These are phyloP conservation scores for Brachypodium distachyon DNA, from an alignment of 202 grass and related monocot genomes.

Conservation along the genomic window DNA sequence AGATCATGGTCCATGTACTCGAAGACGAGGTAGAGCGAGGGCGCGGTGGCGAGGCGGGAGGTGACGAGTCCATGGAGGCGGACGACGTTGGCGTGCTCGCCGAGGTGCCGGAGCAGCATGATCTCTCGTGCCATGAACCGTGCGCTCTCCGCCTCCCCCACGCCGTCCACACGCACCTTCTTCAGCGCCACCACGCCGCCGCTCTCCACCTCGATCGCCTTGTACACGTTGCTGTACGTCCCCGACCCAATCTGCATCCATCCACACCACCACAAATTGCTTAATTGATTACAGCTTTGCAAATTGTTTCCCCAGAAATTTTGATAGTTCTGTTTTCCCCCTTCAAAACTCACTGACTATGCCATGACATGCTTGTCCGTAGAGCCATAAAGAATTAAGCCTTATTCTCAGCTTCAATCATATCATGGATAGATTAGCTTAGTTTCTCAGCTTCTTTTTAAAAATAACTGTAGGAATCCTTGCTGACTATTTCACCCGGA, in stretches of 20 bases:
- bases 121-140: constrained; percentile 93
- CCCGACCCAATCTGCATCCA: constrained; percentile 94
- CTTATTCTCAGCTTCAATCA: no score
- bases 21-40: constrained; percentile 85
- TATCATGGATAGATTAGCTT: no score
- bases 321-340: no score
- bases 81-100: constrained; percentile 63
- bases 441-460: no score
- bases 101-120: constrained; percentile 63
- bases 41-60: constrained; percentile 64
- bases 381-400: no score
- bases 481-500: background rate
- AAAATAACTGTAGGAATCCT: background rate
- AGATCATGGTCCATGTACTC: constrained; percentile 99
- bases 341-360: no score
- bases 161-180: constrained; percentile 81
- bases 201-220: constrained; percentile 67
- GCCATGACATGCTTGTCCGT: no score
- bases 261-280: no score
- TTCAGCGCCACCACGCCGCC: constrained; percentile 77
- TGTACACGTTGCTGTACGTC: constrained; percentile 99
- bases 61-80: constrained; percentile 68
- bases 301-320: no score
- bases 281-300: no score
- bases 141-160: constrained; percentile 50